phyloP scores from a whole-genome alignment of 805 yeast species.

The Candida tallmaniae region DNA sequence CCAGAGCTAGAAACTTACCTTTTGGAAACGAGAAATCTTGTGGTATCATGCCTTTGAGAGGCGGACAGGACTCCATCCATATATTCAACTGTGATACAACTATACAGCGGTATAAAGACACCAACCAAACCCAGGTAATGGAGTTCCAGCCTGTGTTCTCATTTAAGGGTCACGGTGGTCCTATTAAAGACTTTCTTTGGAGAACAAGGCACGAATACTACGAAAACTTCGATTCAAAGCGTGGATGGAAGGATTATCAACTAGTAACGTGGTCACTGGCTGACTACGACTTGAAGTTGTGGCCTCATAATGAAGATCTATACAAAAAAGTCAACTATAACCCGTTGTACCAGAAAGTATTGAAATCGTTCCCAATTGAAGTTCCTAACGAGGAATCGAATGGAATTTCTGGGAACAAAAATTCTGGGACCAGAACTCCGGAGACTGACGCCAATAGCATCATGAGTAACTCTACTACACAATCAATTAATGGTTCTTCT shows the following conservation, averaged over 20 bases:
- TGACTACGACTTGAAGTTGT: conserved; percentile 77
- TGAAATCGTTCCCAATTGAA: conserved; percentile 14
- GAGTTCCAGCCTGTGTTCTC: conserved; percentile 45
- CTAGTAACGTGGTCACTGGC: conserved; percentile 86
- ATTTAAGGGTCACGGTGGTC: conserved; percentile 79
- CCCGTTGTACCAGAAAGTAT: conserved; percentile 26
- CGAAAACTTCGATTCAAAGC: conserved; percentile 42
- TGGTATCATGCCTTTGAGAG: conserved; percentile 85
- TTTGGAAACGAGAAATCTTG: conserved; percentile 73
- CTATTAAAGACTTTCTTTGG: conserved; percentile 88
- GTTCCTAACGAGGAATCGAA: conserved; percentile 7
- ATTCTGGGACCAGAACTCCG: not conserved
- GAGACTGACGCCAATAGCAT: not conserved
- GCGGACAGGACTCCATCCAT: conserved; percentile 66
- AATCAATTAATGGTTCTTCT: not conserved
- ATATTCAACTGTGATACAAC: conserved; percentile 46
- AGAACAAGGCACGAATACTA: conserved; percentile 44
- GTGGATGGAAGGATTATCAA: conserved; percentile 80
- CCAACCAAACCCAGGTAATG: conserved; percentile 23
- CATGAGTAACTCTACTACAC: not conserved
- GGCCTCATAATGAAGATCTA: conserved; percentile 56
- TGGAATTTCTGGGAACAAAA: not conserved
- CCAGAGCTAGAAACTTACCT: conserved; percentile 84
- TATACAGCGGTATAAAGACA: conserved; percentile 20
- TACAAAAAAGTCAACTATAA: conserved; percentile 34